Evolutionary conservation across 2,329 filamentous ascomycete species (phyloP).

Genomic region (Rachicladosporium sp.): DNA sequence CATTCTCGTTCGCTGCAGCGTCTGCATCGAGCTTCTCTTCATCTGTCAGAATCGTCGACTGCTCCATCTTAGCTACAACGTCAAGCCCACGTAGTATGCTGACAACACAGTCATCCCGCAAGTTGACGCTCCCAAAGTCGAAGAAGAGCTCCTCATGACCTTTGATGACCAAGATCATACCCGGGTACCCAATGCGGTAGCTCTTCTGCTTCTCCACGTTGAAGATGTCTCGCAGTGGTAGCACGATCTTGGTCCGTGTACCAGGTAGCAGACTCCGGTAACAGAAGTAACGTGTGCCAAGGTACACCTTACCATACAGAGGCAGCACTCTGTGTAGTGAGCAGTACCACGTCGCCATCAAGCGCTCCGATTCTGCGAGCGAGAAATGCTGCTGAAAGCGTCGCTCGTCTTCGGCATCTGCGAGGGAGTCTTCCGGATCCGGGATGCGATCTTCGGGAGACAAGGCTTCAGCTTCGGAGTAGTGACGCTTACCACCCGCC

Average conservation of each 20-base stretch:
- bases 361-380: constrained; percentile 67
- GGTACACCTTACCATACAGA: constrained; percentile 91
- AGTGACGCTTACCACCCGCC: constrained; percentile 82
- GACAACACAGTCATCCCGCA: constrained; percentile 78
- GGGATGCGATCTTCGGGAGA: constrained; percentile 50
- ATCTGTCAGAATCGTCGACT: constrained; percentile 54
- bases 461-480: constrained; percentile 58
- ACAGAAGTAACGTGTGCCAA: constrained; percentile 77
- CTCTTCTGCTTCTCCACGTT: constrained; percentile 92
- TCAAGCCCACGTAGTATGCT: constrained; percentile 69
- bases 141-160: constrained; percentile 96
- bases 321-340: constrained; percentile 81
- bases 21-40: constrained; percentile 61
- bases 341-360: constrained; percentile 86
- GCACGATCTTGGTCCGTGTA: constrained; percentile 79
- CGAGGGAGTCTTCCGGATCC: constrained; percentile 44
- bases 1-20: constrained; percentile 17
- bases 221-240: constrained; percentile 82
- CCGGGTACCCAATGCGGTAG: constrained; percentile 82
- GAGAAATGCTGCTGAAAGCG: constrained; percentile 86
- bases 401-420: constrained; percentile 41
- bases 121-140: constrained; percentile 67
- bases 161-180: constrained; percentile 80
- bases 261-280: constrained; percentile 85
- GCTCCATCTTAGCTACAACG: constrained; percentile 55